Base-by-base conservation (phyloP, 2,329 filamentous ascomycete species). In the Aspergillus cejpii region DNA sequence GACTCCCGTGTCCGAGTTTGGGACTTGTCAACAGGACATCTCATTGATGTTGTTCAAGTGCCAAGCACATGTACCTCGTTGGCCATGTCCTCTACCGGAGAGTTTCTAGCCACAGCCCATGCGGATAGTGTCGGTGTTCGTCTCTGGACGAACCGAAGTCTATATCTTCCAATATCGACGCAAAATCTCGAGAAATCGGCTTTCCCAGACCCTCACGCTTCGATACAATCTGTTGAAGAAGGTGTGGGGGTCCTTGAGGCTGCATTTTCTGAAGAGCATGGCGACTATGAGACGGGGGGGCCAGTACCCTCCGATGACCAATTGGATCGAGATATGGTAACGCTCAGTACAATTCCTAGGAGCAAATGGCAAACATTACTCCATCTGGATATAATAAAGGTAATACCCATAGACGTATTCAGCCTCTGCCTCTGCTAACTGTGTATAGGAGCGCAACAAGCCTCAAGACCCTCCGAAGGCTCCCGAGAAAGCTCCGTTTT, bases 401-500 rank as follows among this genome's bases (percentile, higher is more conserved):
- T 72, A 62, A 31, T 10, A 11, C 19, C 33, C 31, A 31, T 10
- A 15, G 19, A 12, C 37, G 15, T 12, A 26, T 2, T 21, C 20
- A 21, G 39, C 45, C 33, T 37, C 43, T 58, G 50, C 55, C 52
- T 37, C 38, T 44, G 34, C 41, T 42, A 15, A 41, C 26, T 29
- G 5, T 37, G 23, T 21, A 31, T 68, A 90, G 70, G 81, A 89
- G 67, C 85, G 92, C 49, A 98, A 98, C 69, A 94, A 92, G 67
- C 92, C 94, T 0, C 90, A 82, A 53, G 89, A 96, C 65, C 80
- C 90, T 0, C 90, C 90, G 12, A 96, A 96, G 69, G 79, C 82
- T 5, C 92, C 92, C 0, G 87, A 96, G 63, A 94, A 94, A 61
- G 91, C 91, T 0, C 94, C 92, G 0, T 97, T 97, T 74, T 97